Conservation (phyloP, 768 basidiomycete genomes). For the Glaciozyma antarctica region DNA sequence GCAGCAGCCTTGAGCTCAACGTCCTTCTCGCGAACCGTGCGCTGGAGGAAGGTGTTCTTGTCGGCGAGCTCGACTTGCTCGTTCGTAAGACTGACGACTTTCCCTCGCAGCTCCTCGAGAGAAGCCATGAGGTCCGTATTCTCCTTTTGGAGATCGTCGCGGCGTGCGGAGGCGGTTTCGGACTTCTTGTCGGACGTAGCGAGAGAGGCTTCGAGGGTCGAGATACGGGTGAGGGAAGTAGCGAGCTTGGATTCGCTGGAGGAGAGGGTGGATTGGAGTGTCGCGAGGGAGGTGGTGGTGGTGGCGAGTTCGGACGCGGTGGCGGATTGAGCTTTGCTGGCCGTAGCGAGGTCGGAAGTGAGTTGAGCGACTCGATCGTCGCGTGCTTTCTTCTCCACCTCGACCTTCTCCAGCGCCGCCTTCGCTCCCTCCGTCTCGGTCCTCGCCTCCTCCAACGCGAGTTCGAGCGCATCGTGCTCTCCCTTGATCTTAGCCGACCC, state of each 20-base stretch:
- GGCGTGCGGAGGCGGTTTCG: background rate
- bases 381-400: background rate
- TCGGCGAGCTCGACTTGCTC: constrained; percentile 61
- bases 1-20: constrained; percentile 42
- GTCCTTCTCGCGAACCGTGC: constrained; percentile 51
- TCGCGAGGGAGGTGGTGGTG: background rate
- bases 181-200: background rate
- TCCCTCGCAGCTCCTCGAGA: constrained; percentile 76
- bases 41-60: constrained; percentile 52
- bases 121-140: constrained; percentile 61
- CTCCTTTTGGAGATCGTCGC: constrained; percentile 61
- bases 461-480: constrained; percentile 5
- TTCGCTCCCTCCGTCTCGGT: background rate
- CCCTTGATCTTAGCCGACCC: background rate
- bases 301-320: background rate
- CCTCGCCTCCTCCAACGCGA: background rate
- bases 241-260: background rate
- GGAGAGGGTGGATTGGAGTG: background rate
- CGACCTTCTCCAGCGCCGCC: background rate
- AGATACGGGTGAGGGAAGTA: background rate
- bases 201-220: background rate
- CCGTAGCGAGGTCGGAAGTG: background rate
- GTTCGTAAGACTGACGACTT: constrained; percentile 70
- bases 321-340: background rate
- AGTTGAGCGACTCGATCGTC: background rate